Base-by-base conservation (phyloP, 306 rosid species). In the Hylodesmum podocarpum region DNA sequence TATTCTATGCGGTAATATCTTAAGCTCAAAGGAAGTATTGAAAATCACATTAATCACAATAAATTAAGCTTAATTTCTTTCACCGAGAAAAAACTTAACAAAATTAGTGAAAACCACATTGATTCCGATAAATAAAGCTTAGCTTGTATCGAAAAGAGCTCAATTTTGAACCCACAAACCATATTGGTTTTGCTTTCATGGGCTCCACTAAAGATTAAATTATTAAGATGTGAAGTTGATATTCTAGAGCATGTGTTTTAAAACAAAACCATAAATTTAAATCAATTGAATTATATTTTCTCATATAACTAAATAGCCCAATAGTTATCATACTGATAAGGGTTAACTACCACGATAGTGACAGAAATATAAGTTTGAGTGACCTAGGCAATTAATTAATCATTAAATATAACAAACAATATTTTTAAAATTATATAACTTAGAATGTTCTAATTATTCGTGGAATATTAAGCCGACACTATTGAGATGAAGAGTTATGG, bases 291-390 rank as follows among this genome's bases (percentile, higher is more conserved):
- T 65, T 16, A 5, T 55, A 27, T 18, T 43, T 65, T 37, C 44
- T 7, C 65, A 14, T 3, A 33, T 46, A 13, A 22, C 13, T 53
- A 33, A 1, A 39, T 15, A 24, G 12, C 73, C 19, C 18, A 22
- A 66, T 10, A 28, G 63, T 28, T 55, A 27, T 19, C 12, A 25
- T 19, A 40, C 12, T 24, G 43, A 66, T 51, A 62, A 34, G 4
- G 15, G 28, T 24, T 70, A 78, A 69, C 77, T 44, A 78, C 36
- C 62, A 70, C 22, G 71, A 69, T 43, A 47, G 50, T 31, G 76
- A 78, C 37, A n/a, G n/a, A n/a, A n/a, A n/a, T 37, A 39, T 13
- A 55, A 19, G 29, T 68, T 57, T 75, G 27, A 27, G 58, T 27
- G 25, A 27, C 8, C n/a, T 21, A 36, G 11, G 11, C 3, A 37